Conservation (phyloP, 345 rosid genomes). For the Excoecaria agallocha region DNA sequence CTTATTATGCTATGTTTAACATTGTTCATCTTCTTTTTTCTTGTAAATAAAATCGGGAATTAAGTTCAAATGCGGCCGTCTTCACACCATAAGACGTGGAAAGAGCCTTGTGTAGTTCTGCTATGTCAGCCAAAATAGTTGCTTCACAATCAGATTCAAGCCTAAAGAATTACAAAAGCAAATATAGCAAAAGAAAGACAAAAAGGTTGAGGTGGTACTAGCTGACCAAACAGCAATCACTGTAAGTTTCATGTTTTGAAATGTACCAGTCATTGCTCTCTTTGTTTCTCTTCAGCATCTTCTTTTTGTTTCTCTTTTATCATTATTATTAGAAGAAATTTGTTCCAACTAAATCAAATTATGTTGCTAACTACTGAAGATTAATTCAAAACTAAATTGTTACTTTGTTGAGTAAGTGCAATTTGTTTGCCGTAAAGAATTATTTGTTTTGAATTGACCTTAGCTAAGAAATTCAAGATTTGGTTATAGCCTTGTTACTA, state of each 20-base stretch:
- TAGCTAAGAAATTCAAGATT: too few relatives aligned
- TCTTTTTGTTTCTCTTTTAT: too few relatives aligned
- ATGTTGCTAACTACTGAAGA: too few relatives aligned
- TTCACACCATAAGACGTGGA: constrained; percentile 77
- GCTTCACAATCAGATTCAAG: constrained; percentile 24
- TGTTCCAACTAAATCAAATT: too few relatives aligned
- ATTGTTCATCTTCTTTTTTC: not conserved
- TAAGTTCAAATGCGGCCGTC: constrained; percentile 47
- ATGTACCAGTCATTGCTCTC: too few relatives aligned
- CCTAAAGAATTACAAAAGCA: constrained; percentile 24
- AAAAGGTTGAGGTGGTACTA: constrained; percentile 40
- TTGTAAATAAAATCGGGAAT: constrained; percentile 41
- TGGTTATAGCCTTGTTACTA: too few relatives aligned
- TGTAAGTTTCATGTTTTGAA: not conserved
- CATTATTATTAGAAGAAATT: too few relatives aligned
- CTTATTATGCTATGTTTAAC: not conserved
- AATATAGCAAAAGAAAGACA: constrained; percentile 60
- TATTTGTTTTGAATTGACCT: too few relatives aligned
- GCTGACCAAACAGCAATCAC: not conserved
- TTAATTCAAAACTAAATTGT: too few relatives aligned
- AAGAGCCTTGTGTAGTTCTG: constrained; percentile 81
- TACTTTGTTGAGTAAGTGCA: too few relatives aligned
- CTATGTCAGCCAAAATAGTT: constrained; percentile 36
- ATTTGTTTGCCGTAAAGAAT: too few relatives aligned
- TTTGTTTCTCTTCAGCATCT: too few relatives aligned